Base-by-base conservation (phyloP, 2,329 filamentous ascomycete species). In the Botrytis pseudocinerea region DNA sequence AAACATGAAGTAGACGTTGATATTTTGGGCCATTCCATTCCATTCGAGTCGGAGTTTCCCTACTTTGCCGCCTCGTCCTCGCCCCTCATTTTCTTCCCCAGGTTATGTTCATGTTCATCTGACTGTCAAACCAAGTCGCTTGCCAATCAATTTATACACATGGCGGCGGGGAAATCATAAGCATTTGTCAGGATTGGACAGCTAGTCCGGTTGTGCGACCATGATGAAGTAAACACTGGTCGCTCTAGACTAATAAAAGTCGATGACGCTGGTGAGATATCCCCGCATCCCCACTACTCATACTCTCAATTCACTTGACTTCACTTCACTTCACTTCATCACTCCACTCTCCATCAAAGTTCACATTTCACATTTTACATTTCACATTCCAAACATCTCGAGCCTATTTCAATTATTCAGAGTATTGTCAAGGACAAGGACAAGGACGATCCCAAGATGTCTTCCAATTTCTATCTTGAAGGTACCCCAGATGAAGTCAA, bases 401-500 rank as follows among this genome's bases (percentile, higher is more conserved):
- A 57, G 51, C 18, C 51, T 8, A 32, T 57, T 28, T 28, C n/a
- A 18, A 4, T 18, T 32, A 28, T 32, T 18, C n/a, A 18, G n/a
- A 28, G 14, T 18, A 57, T 28, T 4, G 28, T 57, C 14, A 28
- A 18, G 9, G 22, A 38, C 40, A 28, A 18, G 9, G 22, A 38
- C 40, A 4, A 28, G 9, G 22, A 38, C 40, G 2, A 70, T 14
- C 12, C 12, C 22, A 62, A 18, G 8, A 74, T 69, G 66, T 46
- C 71, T 70, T 73, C 66, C 28, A 63, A 46, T 42, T 74, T 75
- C 66, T 74, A 74, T 68, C 63, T 70, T 68, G 66, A 76, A 32
- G 73, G 65, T 51, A 76, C 74, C 20, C 74, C 74, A 10, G 69
- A 65, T 32, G 72, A 76, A 2, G 71, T 76, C 38, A 76, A 74